Conservation (phyloP, 345 rosid genomes). For the Sonneratia alba region DNA sequence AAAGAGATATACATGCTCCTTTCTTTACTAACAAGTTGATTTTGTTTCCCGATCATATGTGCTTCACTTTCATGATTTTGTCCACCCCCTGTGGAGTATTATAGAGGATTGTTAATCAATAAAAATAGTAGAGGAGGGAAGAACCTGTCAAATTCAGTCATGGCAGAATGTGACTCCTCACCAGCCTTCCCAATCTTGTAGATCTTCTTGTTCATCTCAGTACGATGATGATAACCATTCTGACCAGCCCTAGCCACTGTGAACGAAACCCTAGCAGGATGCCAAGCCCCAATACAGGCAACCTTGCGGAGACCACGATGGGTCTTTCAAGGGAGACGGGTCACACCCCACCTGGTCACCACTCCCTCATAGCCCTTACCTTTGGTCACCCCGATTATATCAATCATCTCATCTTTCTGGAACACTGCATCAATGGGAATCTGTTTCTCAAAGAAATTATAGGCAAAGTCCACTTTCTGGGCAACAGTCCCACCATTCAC, state of each 20-base stretch:
- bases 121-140: neutral
- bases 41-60: no score
- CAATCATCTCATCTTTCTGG: conserved; percentile 95
- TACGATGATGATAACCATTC: conserved; percentile 88
- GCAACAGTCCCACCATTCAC: conserved; percentile 75
- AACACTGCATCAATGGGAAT: conserved; percentile 67
- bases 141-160: conserved; percentile 79
- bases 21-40: no score
- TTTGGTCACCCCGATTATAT: conserved; percentile 79
- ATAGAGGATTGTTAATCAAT: neutral
- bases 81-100: no score
- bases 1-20: no score
- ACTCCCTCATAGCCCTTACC: conserved; percentile 98
- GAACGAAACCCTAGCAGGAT: conserved; percentile 93
- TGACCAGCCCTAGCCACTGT: conserved; percentile 98
- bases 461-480: conserved; percentile 73
- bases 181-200: conserved; percentile 74
- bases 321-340: conserved; percentile 90
- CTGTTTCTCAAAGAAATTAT: conserved; percentile 77
- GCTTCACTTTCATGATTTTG: no score
- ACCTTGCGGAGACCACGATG: conserved; percentile 91
- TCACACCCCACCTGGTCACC: conserved; percentile 93
- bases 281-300: conserved; percentile 98
- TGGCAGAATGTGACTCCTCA: conserved; percentile 66
- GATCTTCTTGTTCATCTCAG: conserved; percentile 85